Evolutionary conservation across 192 early-diverging fungal species (phyloP), one percentile per base, ranked within the genome.

Genomic region (Coemansia sp.): DNA sequence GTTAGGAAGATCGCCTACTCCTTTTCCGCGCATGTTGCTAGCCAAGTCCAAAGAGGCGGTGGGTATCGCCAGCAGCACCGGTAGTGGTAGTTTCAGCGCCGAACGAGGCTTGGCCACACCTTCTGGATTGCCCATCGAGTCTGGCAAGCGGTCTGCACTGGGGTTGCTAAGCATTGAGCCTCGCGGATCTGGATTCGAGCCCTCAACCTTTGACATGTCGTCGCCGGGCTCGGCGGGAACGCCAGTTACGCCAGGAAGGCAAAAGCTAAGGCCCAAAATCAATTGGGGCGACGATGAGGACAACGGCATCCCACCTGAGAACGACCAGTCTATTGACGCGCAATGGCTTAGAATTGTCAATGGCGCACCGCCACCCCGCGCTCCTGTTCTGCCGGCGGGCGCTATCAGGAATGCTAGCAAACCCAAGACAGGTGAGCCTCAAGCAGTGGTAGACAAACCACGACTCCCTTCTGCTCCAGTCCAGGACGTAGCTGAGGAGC

Each of bases 331-430:
- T 3, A 35, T 82, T 3, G 70, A 74, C 24, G 79, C 79, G 10
- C 79, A 82, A 42, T 82, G 79, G 79, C 79, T 75, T 36, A 70
- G 79, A 28, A 82, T 82, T 18, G 59, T 82, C 34, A 72, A 66
- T 5, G 74, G 73, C 24, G 67, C 72, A 20, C 79, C 79, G 20
- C 79, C 73, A 24, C 39, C 64, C 21, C 45, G 79, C n/a, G 61
- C 65, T 8, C 33, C 57, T 2, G 33, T 65, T 24, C 24, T 39
- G 9, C 35, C 69, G 4, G 26, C 43, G n/a, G 39, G 39, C 4
- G 35, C 57, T 26, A 33, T n/a, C 10, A 45, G n/a, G 33, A 34
- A 33, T 23, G 34, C 26, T 21, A 24, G 10, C 61, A 45, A 16
- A 28, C n/a, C 38, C 13, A 35, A 63, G 35, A 7, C 35, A 20